Percentiles rank a stretch among this genome's conserved stretches.
phyloP scores from a whole-genome alignment of 306 rosid species.

The Begonia masoniana region DNA sequence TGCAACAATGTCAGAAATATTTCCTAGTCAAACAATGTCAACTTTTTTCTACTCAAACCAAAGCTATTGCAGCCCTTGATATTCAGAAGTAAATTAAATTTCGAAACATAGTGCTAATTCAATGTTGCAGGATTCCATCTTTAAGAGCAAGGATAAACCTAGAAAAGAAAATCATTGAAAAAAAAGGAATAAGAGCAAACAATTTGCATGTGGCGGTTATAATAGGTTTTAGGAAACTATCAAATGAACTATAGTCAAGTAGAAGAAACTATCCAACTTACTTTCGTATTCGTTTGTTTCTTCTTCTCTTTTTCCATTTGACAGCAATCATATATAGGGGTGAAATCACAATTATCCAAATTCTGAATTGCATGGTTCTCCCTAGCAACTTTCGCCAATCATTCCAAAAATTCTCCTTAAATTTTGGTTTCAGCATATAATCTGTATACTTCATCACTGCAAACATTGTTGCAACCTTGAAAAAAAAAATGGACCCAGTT shows the following conservation, averaged over 20 bases:
- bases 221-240: neutral
- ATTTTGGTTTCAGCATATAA: conserved; percentile 61
- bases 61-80: too few relatives aligned
- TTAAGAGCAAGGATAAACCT: too few relatives aligned
- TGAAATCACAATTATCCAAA: conserved; percentile 83
- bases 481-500: neutral
- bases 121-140: too few relatives aligned
- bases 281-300: conserved; percentile 76
- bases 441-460: conserved; percentile 96
- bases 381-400: conserved; percentile 95
- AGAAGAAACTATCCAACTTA: conserved; percentile 29
- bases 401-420: conserved; percentile 91
- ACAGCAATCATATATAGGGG: conserved; percentile 89
- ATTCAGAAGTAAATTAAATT: too few relatives aligned
- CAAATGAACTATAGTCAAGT: neutral
- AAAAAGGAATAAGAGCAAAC: too few relatives aligned
- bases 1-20: too few relatives aligned
- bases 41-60: too few relatives aligned
- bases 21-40: too few relatives aligned
- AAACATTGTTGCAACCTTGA: conserved; percentile 95
- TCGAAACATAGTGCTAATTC: too few relatives aligned
- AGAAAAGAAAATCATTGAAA: too few relatives aligned
- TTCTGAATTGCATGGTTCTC: conserved; percentile 74
- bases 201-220: too few relatives aligned
- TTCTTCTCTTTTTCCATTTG: conserved; percentile 87